These are phyloP conservation scores for Saprolegnia diclina DNA, from an alignment of 352 stramenopile species.

Conservation along the genomic window DNA sequence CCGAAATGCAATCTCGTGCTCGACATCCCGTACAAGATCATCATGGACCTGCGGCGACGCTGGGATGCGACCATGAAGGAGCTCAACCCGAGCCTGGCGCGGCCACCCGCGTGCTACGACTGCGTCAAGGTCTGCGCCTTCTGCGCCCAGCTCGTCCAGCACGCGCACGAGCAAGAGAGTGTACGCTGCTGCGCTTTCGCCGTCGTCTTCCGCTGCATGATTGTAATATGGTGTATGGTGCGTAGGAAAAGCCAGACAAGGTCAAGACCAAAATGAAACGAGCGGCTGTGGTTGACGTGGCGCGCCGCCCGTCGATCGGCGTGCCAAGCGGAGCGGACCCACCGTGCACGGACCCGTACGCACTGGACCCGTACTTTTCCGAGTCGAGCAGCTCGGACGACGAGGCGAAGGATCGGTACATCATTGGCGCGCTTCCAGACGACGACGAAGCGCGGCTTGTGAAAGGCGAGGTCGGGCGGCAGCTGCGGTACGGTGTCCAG, in stretches of 20 bases:
- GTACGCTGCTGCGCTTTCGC: background rate
- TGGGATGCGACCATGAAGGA: constrained; percentile 20
- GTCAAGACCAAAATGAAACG: constrained; percentile 1
- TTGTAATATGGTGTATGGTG: too few relatives aligned
- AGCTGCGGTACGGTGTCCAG: constrained; percentile 17
- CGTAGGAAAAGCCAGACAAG: background rate
- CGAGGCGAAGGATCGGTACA: background rate
- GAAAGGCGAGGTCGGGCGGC: constrained; percentile 6
- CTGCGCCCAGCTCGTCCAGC: constrained; percentile 19
- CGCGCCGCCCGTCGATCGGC: background rate
- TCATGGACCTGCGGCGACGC: constrained; percentile 19
- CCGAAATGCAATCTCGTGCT: constrained; percentile 14
- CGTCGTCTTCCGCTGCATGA: background rate
- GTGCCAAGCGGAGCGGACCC: background rate
- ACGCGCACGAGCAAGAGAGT: background rate
- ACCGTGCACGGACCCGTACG: background rate
- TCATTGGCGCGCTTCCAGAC: background rate
- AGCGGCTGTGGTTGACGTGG: background rate
- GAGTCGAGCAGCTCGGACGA: constrained; percentile 10
- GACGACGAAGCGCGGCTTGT: constrained; percentile 3
- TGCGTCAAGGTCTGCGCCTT: constrained; percentile 20
- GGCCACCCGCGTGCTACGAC: constrained; percentile 23
- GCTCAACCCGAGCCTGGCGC: constrained; percentile 18
- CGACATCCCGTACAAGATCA: constrained; percentile 23
- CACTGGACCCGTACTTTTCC: constrained; percentile 5